Percentiles rank a stretch among this genome's conserved stretches.
Evolutionary conservation across 345 rosid species (phyloP).

Genomic region (sweet orange (Citrus sinensis)): DVS_A1.0 CM039162.1:32827001-32827500

Average conservation of each 20-base stretch:
- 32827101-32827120: neutral
- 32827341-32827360: slow-evolving; percentile 52
- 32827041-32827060: slow-evolving; percentile 12
- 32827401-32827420: slow-evolving; percentile 89
- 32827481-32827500: slow-evolving; percentile 87
- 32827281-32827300: neutral
- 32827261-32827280: neutral
- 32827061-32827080: neutral
- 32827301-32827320: slow-evolving; percentile 39
- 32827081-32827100: neutral
- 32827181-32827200: slow-evolving; percentile 16
- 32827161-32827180: slow-evolving; percentile 10
- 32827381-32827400: slow-evolving; percentile 71
- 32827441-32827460: slow-evolving; percentile 70
- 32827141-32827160: slow-evolving; percentile 20
- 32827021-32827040: neutral
- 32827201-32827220: neutral
- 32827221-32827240: slow-evolving; percentile 11
- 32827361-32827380: slow-evolving; percentile 50
- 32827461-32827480: slow-evolving; percentile 72
- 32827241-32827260: slow-evolving; percentile 1
- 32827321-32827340: slow-evolving; percentile 74
- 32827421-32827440: slow-evolving; percentile 77
- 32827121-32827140: neutral
- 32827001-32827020: neutral